Evolutionary conservation across 306 rosid genomes (phyloP).

Genomic region (Alnus rubra): DNA sequence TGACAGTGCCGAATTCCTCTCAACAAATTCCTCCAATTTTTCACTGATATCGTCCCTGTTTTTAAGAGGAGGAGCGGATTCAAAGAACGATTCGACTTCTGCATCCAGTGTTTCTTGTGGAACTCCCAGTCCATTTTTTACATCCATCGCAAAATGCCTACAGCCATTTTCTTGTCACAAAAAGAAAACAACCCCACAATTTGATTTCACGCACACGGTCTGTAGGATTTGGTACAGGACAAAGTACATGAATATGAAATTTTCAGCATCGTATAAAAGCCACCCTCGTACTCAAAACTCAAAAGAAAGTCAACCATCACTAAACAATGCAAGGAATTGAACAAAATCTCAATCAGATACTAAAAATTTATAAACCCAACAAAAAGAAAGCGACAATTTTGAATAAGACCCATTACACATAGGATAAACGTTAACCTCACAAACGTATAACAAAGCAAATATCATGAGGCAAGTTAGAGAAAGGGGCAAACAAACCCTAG

Average conservation of each 20-base stretch:
- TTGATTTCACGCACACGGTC: neutral
- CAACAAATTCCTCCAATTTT: slow-evolving; percentile 56
- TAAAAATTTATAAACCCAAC: neutral
- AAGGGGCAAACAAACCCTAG: neutral
- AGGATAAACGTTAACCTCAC: neutral
- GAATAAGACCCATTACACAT: neutral
- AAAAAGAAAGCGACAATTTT: neutral
- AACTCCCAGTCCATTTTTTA: slow-evolving; percentile 32
- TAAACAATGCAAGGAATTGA: neutral
- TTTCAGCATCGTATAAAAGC: neutral
- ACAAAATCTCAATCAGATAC: neutral
- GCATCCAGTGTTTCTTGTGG: slow-evolving; percentile 39
- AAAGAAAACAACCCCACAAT: slow-evolving; percentile 1
- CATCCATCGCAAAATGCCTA: slow-evolving; percentile 56
- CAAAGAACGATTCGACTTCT: slow-evolving; percentile 66
- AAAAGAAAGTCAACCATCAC: neutral
- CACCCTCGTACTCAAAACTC: neutral
- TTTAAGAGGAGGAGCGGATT: slow-evolving; percentile 79
- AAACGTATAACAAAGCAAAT: neutral
- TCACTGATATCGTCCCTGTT: slow-evolving; percentile 41
- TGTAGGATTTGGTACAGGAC: neutral
- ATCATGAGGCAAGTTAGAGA: neutral
- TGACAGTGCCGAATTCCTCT: slow-evolving; percentile 36
- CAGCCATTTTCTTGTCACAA: slow-evolving; percentile 19
- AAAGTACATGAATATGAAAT: neutral